A percentile compares a stretch with the other conserved stretches of the same genome.
These are phyloP conservation scores for Bipolaris oryzae DNA, from an alignment of 2,329 filamentous ascomycete genomes.

Conservation along the genomic window DNA sequence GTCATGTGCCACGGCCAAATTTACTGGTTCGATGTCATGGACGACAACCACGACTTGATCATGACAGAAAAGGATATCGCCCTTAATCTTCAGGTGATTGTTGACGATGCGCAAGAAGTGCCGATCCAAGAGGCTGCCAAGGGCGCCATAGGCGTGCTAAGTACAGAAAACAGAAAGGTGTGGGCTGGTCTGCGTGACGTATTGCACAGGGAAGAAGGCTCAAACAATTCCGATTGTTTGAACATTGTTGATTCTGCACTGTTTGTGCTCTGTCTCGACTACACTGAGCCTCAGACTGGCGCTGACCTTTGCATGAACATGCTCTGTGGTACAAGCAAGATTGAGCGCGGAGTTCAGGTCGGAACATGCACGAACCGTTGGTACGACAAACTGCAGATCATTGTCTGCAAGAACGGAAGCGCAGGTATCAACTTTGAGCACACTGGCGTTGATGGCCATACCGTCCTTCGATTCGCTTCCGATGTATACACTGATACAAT, in stretches of 20 bases:
- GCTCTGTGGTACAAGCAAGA: conserved; percentile 92
- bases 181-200: conserved; percentile 93
- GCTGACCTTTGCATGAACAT: conserved; percentile 96
- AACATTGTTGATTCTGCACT: conserved; percentile 93
- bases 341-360: conserved; percentile 92
- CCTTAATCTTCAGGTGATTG: conserved; percentile 88
- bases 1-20: conserved; percentile 95
- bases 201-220: conserved; percentile 80
- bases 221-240: conserved; percentile 96
- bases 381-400: conserved; percentile 99
- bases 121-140: conserved; percentile 96
- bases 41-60: conserved; percentile 91
- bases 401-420: conserved; percentile 97
- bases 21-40: conserved; percentile 98
- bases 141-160: conserved; percentile 88
- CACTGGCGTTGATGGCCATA: conserved; percentile 96
- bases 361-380: conserved; percentile 97
- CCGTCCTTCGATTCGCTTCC: conserved; percentile 92
- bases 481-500: conserved; percentile 98
- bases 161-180: conserved; percentile 93
- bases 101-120: conserved; percentile 86
- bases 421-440: conserved; percentile 99
- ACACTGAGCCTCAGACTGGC: conserved; percentile 80
- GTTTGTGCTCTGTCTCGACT: conserved; percentile 91
- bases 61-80: conserved; percentile 96